Base-by-base conservation (phyloP, 768 basidiomycete species). In the Boletus pseudo-olivaceus region DNA sequence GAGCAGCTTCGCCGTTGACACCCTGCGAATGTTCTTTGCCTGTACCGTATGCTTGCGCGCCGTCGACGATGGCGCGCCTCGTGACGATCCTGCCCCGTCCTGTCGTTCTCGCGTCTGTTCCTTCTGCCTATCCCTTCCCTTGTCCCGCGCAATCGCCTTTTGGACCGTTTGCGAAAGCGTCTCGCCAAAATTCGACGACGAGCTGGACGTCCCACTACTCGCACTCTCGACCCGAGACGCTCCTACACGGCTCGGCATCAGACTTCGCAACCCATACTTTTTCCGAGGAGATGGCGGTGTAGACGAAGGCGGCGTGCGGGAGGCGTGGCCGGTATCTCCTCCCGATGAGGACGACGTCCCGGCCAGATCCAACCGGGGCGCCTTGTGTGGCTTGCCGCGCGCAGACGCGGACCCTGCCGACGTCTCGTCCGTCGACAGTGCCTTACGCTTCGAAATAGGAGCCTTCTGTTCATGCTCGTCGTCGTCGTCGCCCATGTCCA, bases 371-470 rank as follows among this genome's bases (percentile, higher is more conserved):
- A 69, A 44, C 10, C 69, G 60, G 0, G 65, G 61, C 14, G 50
- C 15, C 49, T 71, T 71, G 43, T 20, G 50, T 1, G 58, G 57
- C 20, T 33, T 60, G 15, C 33, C 34, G 5, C 55, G 54, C 17
- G n/a, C 33, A 11, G 55, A 23, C 29, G 8, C 23, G 35, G 47
- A 47, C 8, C 15, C 46, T n/a, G 14, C 37, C n/a, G 51, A 41
- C 17, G 35, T 48, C 29, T 58, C 63, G 42, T 56, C 57, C 3
- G 54, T 29, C 8, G 5, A 15, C 5, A 41, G 33, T 11, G 60
- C 69, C 26, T 71, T 70, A 44, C 68, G 66, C 56, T 71, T 70
- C 2, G 58, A 47, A 32, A 60, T 58, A 58, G 60, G 62, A 51
- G 54, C 44, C 3, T 4, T 23, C 23, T 42, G 42, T 17, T 43